Conservation (phyloP, 805 yeast species). For the Candida andamanensis region DNA sequence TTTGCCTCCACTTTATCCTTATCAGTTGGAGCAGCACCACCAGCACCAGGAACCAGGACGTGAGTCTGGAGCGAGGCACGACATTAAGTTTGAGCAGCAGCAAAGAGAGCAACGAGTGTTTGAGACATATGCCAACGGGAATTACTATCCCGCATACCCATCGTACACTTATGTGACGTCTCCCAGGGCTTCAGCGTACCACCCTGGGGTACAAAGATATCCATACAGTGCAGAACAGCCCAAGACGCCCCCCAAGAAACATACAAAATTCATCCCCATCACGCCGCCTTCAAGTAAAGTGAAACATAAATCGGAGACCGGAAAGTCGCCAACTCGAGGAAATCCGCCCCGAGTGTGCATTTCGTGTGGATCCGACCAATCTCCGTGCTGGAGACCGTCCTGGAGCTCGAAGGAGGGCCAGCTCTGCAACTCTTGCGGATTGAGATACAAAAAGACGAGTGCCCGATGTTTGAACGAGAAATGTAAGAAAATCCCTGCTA, state of each 20-base stretch:
- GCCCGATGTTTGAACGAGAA: conserved; percentile 74
- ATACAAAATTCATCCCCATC: conserved; percentile 34
- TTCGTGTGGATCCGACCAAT: conserved; percentile 84
- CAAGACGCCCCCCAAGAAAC: conserved; percentile 15
- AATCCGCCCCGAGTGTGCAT: conserved; percentile 60
- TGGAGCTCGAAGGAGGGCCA: conserved; percentile 94
- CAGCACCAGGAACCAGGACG: background rate
- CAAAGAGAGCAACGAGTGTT: conserved; percentile 2
- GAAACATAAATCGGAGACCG: conserved; percentile 25
- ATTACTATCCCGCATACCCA: conserved; percentile 9
- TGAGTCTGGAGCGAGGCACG: too few species aligned
- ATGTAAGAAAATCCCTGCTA: conserved; percentile 90
- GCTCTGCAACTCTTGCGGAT: conserved; percentile 92
- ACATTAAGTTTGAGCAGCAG: conserved; percentile 1
- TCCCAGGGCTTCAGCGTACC: conserved; percentile 10
- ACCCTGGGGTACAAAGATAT: conserved; percentile 6
- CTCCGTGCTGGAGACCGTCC: conserved; percentile 98
- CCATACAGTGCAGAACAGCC: conserved; percentile 11
- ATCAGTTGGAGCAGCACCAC: conserved; percentile 7
- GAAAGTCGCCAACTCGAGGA: conserved; percentile 28
- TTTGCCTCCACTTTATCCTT: conserved; percentile 15
- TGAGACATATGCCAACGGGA: conserved; percentile 1
- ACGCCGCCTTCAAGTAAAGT: conserved; percentile 35
- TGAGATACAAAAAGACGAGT: conserved; percentile 89
- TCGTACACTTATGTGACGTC: conserved; percentile 9